Evolutionary conservation across 2,329 filamentous ascomycete genomes (phyloP).

Genomic region (Pseudogymnoascus pannorum): DNA sequence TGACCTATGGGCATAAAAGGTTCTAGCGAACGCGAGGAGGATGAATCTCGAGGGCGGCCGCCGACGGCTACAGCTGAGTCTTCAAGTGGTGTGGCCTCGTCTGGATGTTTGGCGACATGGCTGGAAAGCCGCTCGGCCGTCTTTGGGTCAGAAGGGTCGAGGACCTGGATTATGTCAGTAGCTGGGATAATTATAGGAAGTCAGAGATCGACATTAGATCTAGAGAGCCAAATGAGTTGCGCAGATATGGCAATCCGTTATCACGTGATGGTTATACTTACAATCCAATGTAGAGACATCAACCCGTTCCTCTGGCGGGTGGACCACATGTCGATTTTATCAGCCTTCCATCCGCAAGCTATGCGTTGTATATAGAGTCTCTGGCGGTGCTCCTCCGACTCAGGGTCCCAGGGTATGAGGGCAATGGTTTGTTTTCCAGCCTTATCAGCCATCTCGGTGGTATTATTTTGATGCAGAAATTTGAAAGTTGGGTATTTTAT

Average conservation of each 20-base stretch:
- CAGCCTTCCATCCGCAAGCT: constrained; percentile 38
- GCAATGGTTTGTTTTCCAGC: constrained; percentile 21
- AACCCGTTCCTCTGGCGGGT: constrained; percentile 14
- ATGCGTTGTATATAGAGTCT: constrained; percentile 38
- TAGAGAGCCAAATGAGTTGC: background rate
- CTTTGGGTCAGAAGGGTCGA: constrained; percentile 15
- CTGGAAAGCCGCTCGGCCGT: constrained; percentile 15
- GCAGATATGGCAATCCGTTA: background rate
- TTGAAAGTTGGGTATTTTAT: background rate
- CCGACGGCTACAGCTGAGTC: constrained; percentile 19
- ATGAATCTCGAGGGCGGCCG: constrained; percentile 15
- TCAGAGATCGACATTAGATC: background rate
- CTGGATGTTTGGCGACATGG: constrained; percentile 17
- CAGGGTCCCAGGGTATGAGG: constrained; percentile 40
- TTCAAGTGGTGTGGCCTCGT: constrained; percentile 15
- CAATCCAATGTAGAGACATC: constrained; percentile 22
- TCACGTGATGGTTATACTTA: constrained; percentile 11
- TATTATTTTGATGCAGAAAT: background rate
- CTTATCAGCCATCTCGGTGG: background rate
- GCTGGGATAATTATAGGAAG: background rate
- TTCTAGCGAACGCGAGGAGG: constrained; percentile 1
- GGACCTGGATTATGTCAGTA: constrained; percentile 11
- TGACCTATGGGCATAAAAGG: constrained; percentile 24
- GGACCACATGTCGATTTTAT: constrained; percentile 28
- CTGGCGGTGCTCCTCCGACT: constrained; percentile 32